phyloP scores from a whole-genome alignment of 2,329 filamentous ascomycete genomes.

The Aphanocladium album region DNA sequence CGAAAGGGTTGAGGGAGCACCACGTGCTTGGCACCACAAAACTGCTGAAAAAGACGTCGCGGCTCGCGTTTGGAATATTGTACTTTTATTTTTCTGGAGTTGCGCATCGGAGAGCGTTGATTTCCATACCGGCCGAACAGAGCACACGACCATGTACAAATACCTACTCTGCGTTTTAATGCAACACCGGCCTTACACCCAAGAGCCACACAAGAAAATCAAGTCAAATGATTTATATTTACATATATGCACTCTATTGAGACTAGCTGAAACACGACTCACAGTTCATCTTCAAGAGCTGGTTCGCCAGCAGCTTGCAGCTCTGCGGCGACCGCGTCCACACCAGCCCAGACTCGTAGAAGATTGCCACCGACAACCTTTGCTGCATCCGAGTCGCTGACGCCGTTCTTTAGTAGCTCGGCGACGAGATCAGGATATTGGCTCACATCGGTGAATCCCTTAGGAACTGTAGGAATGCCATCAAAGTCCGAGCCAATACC shows the following conservation, averaged over 20 bases:
- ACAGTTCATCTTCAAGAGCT: slow-evolving; percentile 49
- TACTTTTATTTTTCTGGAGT: slow-evolving; percentile 2
- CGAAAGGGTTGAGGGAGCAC: slow-evolving; percentile 22
- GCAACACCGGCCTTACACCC: background rate
- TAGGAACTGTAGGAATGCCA: slow-evolving; percentile 61
- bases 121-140: background rate
- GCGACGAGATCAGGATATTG: slow-evolving; percentile 76
- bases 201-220: background rate
- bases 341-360: slow-evolving; percentile 76
- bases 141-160: slow-evolving; percentile 11
- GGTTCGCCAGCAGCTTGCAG: slow-evolving; percentile 56
- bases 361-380: slow-evolving; percentile 79
- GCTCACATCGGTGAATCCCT: slow-evolving; percentile 77
- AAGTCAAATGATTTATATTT: background rate
- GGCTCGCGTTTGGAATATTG: background rate
- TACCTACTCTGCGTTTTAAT: background rate
- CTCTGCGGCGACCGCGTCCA: slow-evolving; percentile 63
- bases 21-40: background rate
- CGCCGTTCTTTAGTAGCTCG: slow-evolving; percentile 66
- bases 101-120: slow-evolving; percentile 1
- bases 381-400: slow-evolving; percentile 66
- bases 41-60: background rate
- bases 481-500: slow-evolving; percentile 90
- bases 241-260: background rate
- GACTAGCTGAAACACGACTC: background rate